phyloP scores from a whole-genome alignment of 768 basidiomycete genomes.

The Serendipita sp. region DNA sequence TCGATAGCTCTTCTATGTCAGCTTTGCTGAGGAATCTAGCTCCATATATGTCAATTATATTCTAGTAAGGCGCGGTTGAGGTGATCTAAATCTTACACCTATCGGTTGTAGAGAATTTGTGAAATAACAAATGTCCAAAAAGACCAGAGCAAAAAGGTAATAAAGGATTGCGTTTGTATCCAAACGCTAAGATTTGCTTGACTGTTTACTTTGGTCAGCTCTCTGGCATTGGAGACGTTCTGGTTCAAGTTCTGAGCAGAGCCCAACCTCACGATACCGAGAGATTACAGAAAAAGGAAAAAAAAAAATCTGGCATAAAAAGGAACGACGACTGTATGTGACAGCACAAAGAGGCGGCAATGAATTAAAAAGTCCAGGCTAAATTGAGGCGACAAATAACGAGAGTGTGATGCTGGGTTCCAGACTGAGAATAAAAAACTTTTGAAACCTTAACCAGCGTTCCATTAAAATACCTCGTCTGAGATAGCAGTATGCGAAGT shows the following conservation, averaged over 20 bases:
- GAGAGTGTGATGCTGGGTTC: conserved; percentile 3
- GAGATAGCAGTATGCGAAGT: background rate
- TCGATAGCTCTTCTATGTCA: too few species aligned
- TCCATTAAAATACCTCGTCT: background rate
- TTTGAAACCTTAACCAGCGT: background rate
- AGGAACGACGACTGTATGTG: conserved; percentile 5
- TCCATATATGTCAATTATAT: too few species aligned
- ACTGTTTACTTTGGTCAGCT: too few species aligned
- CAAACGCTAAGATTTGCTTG: too few species aligned
- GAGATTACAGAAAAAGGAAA: background rate
- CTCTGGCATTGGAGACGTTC: too few species aligned
- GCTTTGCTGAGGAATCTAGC: too few species aligned
- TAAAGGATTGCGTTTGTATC: background rate
- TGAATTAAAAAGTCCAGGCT: background rate
- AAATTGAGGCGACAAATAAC: background rate
- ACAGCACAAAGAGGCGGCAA: conserved; percentile 5
- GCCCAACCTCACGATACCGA: too few species aligned
- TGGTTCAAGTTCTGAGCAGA: too few species aligned
- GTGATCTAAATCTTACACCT: too few species aligned
- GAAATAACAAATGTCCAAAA: too few species aligned
- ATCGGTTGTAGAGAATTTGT: too few species aligned
- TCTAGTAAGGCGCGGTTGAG: too few species aligned
- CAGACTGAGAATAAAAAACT: conserved; percentile 3
- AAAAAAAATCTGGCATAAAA: background rate
- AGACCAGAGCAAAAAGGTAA: background rate